phyloP scores from a whole-genome alignment of 768 basidiomycete species.

The Collybiopsis confluens region DNA sequence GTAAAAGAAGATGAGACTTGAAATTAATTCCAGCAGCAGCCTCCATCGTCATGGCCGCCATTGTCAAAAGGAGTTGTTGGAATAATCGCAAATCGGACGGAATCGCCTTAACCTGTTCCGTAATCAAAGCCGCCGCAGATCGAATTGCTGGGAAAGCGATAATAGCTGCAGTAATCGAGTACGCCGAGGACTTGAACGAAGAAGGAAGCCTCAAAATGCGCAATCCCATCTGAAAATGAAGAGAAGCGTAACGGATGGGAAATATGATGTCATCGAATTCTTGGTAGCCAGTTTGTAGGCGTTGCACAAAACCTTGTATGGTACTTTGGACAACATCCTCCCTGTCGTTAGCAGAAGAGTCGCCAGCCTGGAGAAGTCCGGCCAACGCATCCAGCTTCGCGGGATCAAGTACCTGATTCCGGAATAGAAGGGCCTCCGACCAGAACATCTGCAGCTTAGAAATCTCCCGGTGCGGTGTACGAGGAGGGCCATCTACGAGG shows the following conservation, averaged over 20 bases:
- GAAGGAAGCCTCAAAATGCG: conserved; percentile 38
- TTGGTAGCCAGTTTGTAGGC: conserved; percentile 63
- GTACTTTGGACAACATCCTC: conserved; percentile 79
- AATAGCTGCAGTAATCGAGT: conserved; percentile 28
- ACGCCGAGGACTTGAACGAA: conserved; percentile 18
- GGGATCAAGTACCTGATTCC: conserved; percentile 46
- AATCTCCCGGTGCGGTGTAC: conserved; percentile 36
- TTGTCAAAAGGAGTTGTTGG: conserved; percentile 38
- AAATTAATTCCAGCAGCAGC: conserved; percentile 35
- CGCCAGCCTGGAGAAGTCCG: conserved; percentile 27
- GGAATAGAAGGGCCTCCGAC: conserved; percentile 76
- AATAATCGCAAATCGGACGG: conserved; percentile 25
- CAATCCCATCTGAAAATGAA: conserved; percentile 69
- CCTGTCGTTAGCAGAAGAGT: conserved; percentile 38
- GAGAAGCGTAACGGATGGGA: conserved; percentile 64
- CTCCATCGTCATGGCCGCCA: conserved; percentile 46
- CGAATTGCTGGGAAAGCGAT: conserved; percentile 51
- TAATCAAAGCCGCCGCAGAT: conserved; percentile 34
- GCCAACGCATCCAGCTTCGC: conserved; percentile 49
- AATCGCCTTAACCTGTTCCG: not conserved
- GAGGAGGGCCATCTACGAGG: conserved; percentile 19
- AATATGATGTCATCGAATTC: conserved; percentile 68
- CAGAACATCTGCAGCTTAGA: conserved; percentile 61
- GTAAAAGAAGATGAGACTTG: conserved; percentile 21
- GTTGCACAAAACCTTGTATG: conserved; percentile 69